Percentiles rank a stretch among this genome's conserved stretches.
phyloP scores from a whole-genome alignment of 2,329 filamentous ascomycete species.

The Coniella vitis region DNA sequence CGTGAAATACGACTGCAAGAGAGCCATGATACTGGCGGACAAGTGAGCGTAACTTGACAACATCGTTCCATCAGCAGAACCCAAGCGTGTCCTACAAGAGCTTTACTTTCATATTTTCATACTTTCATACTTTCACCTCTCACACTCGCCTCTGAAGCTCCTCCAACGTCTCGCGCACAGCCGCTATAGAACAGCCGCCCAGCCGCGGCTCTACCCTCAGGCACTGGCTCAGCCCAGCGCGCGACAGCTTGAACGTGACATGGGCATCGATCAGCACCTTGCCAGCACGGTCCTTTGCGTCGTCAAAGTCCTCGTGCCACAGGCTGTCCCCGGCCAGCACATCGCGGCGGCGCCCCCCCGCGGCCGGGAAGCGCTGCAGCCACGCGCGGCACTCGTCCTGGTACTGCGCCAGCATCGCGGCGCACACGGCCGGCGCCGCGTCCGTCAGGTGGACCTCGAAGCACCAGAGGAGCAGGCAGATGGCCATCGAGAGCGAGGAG shows the following conservation, averaged over 20 bases:
- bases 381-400: constrained; percentile 5
- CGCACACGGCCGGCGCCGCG: neutral
- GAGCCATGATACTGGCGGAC: too few relatives aligned
- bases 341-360: neutral
- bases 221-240: constrained; percentile 5
- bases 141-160: too few relatives aligned
- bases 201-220: neutral
- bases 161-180: too few relatives aligned
- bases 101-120: too few relatives aligned
- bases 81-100: too few relatives aligned
- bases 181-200: neutral
- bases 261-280: constrained; percentile 11
- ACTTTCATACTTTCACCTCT: neutral
- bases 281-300: neutral
- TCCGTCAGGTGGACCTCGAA: constrained; percentile 11
- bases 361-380: neutral
- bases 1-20: too few relatives aligned
- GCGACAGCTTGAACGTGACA: constrained; percentile 9
- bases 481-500: constrained; percentile 8
- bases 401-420: neutral
- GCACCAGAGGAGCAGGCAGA: constrained; percentile 6
- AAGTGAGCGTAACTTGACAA: too few relatives aligned
- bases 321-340: neutral
- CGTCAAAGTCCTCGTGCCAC: neutral
- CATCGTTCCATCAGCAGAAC: too few relatives aligned